Conservation (phyloP, 2,329 filamentous ascomycete species). For the Cercospora sojina region DNA sequence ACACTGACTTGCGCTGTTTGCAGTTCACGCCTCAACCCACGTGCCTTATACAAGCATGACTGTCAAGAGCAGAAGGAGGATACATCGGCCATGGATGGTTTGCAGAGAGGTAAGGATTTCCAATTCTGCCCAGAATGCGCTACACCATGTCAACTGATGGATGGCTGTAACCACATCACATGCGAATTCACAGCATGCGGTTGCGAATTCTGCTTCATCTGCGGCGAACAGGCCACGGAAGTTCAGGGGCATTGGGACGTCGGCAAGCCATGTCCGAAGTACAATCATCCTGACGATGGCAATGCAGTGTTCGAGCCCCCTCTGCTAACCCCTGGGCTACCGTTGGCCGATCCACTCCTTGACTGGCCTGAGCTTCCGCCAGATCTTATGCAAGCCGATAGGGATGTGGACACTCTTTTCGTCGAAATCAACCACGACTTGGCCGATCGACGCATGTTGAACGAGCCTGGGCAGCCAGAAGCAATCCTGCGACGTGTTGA, state of each 20-base stretch:
- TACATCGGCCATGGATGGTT: background rate
- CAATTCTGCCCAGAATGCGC: background rate
- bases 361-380: background rate
- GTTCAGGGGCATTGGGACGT: background rate
- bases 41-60: background rate
- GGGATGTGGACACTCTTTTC: background rate
- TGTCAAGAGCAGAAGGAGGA: background rate
- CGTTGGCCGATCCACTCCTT: background rate
- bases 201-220: background rate
- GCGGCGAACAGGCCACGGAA: background rate
- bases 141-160: background rate
- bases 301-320: background rate
- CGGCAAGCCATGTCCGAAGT: background rate
- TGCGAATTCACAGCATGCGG: background rate
- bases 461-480: background rate
- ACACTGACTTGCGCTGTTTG: background rate
- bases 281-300: background rate
- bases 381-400: background rate
- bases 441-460: background rate
- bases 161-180: background rate
- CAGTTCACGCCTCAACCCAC: background rate
- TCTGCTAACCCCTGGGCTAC: background rate
- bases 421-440: background rate
- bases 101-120: background rate
- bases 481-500: background rate